Evolutionary conservation across 768 basidiomycete species (phyloP), one percentile per base, ranked within the genome.

Genomic region (Phaeotremella fagi): DNA sequence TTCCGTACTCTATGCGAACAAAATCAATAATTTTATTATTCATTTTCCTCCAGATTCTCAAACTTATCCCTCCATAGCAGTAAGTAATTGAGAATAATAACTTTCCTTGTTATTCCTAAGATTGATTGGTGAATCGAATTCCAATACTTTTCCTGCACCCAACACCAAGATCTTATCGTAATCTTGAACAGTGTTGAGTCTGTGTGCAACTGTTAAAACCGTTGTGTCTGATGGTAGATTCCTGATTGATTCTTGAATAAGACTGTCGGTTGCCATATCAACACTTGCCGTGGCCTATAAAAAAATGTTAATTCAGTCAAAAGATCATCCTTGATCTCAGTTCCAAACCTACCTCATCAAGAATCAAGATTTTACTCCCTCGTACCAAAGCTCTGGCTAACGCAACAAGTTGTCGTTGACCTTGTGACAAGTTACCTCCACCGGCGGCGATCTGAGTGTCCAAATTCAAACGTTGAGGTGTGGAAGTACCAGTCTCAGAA

Each of bases 61-160:
- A n/a, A n/a, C 5, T 46, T 28, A 66, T 1, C 63, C 66, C 25
- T 70, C 68, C 65, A 70, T 70, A 24, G 68, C 67, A 33, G 68
- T 55, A n/a, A 72, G 66, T 27, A 89, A 82, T 56, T 81, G 81
- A 45, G 81, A 79, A 70, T 90, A 88, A 23, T 77, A 75, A 2
- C 86, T 82, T 18, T 80, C 74, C 48, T 81, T 73, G 41, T 81
- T 81, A 1, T 64, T 64, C 41, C 88, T 75, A 45, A 91, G 74
- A 16, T 68, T 76, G 35, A 66, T 72, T 0, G 89, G 88, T 7
- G 81, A 77, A 51, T 85, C 89, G 69, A 83, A 89, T 65, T 91
- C 88, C n/a, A 83, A 71, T 38, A 91, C 78, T 51, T 80, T 78
- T 1, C 88, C 88, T 16, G 80, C 78, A 48, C 83, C 84, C n/a